These are phyloP conservation scores for Cantharellus cinnabarinus DNA, from an alignment of 768 basidiomycete genomes.

Conservation along the genomic window DNA sequence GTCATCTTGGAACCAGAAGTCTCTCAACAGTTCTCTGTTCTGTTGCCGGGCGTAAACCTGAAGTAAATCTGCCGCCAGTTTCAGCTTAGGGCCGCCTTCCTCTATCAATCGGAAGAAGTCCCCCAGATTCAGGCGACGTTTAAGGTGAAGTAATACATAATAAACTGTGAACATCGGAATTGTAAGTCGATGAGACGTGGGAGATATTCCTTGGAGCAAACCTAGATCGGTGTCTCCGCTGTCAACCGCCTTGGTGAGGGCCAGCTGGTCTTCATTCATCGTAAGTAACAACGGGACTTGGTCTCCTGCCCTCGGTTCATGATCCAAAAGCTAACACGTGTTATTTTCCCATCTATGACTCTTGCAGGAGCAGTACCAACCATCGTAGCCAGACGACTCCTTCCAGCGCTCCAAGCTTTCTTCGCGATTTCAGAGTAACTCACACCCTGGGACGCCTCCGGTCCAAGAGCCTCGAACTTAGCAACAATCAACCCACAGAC, in stretches of 20 bases:
- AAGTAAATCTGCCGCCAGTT: slow-evolving; percentile 55
- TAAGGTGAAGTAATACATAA: slow-evolving; percentile 74
- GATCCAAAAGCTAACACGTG: slow-evolving; percentile 52
- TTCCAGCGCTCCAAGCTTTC: slow-evolving; percentile 78
- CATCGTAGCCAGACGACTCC: slow-evolving; percentile 65
- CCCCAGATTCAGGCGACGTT: slow-evolving; percentile 65
- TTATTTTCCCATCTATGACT: not conserved
- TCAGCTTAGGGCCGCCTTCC: slow-evolving; percentile 59
- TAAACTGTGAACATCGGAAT: slow-evolving; percentile 37
- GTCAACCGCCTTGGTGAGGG: slow-evolving; percentile 73
- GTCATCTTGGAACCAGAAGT: slow-evolving; percentile 97
- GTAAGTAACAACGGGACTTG: slow-evolving; percentile 81
- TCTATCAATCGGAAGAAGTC: slow-evolving; percentile 89
- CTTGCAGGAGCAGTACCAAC: slow-evolving; percentile 20
- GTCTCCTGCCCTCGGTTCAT: slow-evolving; percentile 72
- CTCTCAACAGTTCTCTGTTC: slow-evolving; percentile 75
- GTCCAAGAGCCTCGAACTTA: slow-evolving; percentile 68
- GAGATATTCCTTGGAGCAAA: slow-evolving; percentile 14
- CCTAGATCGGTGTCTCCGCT: slow-evolving; percentile 92
- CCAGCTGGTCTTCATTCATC: slow-evolving; percentile 88
- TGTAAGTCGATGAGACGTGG: not conserved
- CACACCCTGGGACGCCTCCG: slow-evolving; percentile 25
- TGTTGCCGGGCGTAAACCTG: slow-evolving; percentile 85
- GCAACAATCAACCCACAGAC: slow-evolving; percentile 69
- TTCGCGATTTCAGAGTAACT: slow-evolving; percentile 91